A percentile compares a stretch with the other conserved stretches of the same genome.
Conservation (phyloP, 2,329 filamentous ascomycete genomes). For the Penicillium glabrum region DNA sequence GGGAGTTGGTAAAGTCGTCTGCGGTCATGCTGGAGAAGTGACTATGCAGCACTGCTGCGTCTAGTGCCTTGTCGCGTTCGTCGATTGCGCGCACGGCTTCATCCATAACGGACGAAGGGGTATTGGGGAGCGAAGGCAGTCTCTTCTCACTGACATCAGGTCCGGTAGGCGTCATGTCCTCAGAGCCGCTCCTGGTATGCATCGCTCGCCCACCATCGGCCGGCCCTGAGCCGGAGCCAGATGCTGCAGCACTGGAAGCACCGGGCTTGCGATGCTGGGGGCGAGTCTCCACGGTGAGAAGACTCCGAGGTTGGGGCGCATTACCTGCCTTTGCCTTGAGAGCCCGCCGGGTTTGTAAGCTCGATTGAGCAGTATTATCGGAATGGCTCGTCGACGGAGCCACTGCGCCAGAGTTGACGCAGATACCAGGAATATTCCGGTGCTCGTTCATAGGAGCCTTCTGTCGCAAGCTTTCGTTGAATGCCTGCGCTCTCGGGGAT, state of each 20-base stretch:
- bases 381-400: constrained; percentile 6
- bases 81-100: constrained; percentile 39
- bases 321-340: constrained; percentile 30
- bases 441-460: constrained; percentile 6
- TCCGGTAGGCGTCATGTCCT: constrained; percentile 27
- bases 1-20: constrained; percentile 32
- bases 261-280: constrained; percentile 10
- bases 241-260: constrained; percentile 7
- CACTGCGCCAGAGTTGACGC: constrained; percentile 7
- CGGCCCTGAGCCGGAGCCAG: constrained; percentile 4
- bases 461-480: not conserved
- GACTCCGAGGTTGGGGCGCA: constrained; percentile 25
- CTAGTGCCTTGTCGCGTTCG: constrained; percentile 30
- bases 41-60: constrained; percentile 37
- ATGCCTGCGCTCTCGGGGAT: constrained; percentile 6
- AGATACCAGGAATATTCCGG: constrained; percentile 18
- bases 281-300: constrained; percentile 30
- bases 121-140: constrained; percentile 47
- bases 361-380: constrained; percentile 16
- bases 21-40: constrained; percentile 45
- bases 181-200: constrained; percentile 5
- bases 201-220: constrained; percentile 15
- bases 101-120: constrained; percentile 47
- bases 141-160: constrained; percentile 38
- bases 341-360: constrained; percentile 40